A percentile compares a stretch with the other conserved stretches of the same genome.
Conservation (phyloP, 176 grass and related monocot species). For the Otatea glauca region DNA sequence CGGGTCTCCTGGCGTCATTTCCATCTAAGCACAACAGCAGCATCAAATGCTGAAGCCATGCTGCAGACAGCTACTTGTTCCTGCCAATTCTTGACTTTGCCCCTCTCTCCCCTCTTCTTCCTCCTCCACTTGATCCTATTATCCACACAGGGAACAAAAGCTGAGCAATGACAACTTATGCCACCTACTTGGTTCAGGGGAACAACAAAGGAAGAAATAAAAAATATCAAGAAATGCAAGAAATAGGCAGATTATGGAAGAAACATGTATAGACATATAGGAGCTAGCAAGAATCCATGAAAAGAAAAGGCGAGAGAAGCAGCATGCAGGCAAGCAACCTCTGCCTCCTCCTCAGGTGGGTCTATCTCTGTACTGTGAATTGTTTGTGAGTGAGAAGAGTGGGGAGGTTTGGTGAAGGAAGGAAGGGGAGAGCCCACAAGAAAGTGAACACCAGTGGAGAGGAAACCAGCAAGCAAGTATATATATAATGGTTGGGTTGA, state of each 20-base stretch:
- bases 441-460: conserved; percentile 37
- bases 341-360: conserved; percentile 38
- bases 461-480: conserved; percentile 38
- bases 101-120: background rate
- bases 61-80: conserved; percentile 19
- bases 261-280: background rate
- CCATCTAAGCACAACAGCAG: background rate
- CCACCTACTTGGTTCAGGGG: background rate
- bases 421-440: conserved; percentile 37
- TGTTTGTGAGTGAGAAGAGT: conserved; percentile 31
- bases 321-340: conserved; percentile 40
- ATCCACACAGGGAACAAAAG: background rate
- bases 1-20: conserved; percentile 21
- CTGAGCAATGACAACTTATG: background rate
- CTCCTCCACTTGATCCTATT: background rate
- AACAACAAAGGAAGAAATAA: background rate
- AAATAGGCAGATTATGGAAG: background rate
- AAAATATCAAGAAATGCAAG: conserved; percentile 20
- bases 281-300: conserved; percentile 32
- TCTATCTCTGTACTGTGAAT: conserved; percentile 40
- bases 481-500: conserved; percentile 45
- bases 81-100: background rate
- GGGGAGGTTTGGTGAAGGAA: conserved; percentile 36
- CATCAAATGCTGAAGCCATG: conserved; percentile 48
- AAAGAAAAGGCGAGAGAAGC: background rate